Percentiles rank a stretch among this genome's conserved stretches.
phyloP scores from a whole-genome alignment of 495 filamentous ascomycete genomes.

The Rusavskia elegans region DNA sequence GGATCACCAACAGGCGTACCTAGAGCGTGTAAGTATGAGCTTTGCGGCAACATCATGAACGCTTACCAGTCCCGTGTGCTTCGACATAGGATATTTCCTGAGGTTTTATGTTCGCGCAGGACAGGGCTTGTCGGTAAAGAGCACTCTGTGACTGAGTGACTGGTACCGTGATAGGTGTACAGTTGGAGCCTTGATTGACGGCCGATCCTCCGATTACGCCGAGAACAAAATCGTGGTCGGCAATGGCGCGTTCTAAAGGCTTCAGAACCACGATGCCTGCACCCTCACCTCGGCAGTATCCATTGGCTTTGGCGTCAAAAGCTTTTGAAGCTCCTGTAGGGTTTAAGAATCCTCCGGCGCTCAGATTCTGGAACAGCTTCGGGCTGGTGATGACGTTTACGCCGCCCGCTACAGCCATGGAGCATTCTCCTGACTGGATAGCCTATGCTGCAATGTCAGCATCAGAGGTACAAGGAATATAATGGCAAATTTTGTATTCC shows the following conservation, averaged over 20 bases:
- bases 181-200: constrained; percentile 51
- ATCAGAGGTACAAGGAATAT: not conserved
- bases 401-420: constrained; percentile 25
- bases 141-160: constrained; percentile 15
- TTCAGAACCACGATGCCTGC: constrained; percentile 53
- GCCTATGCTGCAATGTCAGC: constrained; percentile 1
- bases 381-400: constrained; percentile 26
- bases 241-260: constrained; percentile 41
- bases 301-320: constrained; percentile 54
- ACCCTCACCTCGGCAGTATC: constrained; percentile 58
- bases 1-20: constrained; percentile 25
- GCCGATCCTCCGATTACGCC: constrained; percentile 44
- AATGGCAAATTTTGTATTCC: too few relatives aligned
- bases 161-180: constrained; percentile 51
- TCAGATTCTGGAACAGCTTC: constrained; percentile 20
- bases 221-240: constrained; percentile 45
- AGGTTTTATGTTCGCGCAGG: constrained; percentile 3
- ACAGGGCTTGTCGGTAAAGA: constrained; percentile 11
- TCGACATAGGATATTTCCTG: constrained; percentile 16
- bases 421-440: constrained; percentile 23
- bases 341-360: constrained; percentile 23
- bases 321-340: constrained; percentile 43
- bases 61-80: constrained; percentile 25
- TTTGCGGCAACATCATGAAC: too few relatives aligned
- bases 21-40: too few relatives aligned